Evolutionary conservation across 2,329 filamentous ascomycete genomes (phyloP).

Genomic region (Xylariaceae sp.): DNA sequence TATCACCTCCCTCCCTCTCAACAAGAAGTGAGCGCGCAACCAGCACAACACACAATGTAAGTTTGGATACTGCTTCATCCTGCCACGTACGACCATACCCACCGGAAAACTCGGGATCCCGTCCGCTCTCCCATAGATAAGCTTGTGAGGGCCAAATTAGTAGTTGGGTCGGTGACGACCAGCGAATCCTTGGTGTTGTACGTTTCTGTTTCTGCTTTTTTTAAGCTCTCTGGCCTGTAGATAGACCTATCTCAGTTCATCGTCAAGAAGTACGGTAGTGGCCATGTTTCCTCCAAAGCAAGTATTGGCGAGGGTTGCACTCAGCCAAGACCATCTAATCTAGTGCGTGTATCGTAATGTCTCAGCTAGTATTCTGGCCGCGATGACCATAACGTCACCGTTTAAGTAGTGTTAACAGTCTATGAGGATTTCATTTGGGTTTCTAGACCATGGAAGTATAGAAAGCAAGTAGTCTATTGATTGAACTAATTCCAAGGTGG

Average conservation of each 20-base stretch:
- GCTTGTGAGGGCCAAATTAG: too few relatives aligned
- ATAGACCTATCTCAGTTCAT: too few relatives aligned
- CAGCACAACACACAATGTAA: not conserved
- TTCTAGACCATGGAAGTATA: not conserved
- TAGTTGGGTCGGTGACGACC: too few relatives aligned
- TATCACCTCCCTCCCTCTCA: too few relatives aligned
- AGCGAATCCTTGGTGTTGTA: too few relatives aligned
- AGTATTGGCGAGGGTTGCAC: slow-evolving; percentile 15
- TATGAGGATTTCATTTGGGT: not conserved
- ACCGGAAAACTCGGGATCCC: too few relatives aligned
- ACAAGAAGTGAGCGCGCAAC: not conserved
- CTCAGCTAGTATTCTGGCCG: not conserved
- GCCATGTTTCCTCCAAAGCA: not conserved
- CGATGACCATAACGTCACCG: not conserved
- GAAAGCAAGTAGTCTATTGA: not conserved
- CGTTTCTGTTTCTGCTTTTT: too few relatives aligned
- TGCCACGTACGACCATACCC: slow-evolving; percentile 7
- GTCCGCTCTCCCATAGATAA: too few relatives aligned
- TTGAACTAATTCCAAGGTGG: not conserved
- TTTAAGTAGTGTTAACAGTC: not conserved
- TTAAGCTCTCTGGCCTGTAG: too few relatives aligned
- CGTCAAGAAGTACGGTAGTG: too few relatives aligned
- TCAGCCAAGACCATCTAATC: slow-evolving; percentile 2
- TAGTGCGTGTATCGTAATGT: not conserved
- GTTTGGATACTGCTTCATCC: not conserved